Evolutionary conservation across 495 filamentous ascomycete species (phyloP).

Genomic region (Aspergillus mulundensis): DNA sequence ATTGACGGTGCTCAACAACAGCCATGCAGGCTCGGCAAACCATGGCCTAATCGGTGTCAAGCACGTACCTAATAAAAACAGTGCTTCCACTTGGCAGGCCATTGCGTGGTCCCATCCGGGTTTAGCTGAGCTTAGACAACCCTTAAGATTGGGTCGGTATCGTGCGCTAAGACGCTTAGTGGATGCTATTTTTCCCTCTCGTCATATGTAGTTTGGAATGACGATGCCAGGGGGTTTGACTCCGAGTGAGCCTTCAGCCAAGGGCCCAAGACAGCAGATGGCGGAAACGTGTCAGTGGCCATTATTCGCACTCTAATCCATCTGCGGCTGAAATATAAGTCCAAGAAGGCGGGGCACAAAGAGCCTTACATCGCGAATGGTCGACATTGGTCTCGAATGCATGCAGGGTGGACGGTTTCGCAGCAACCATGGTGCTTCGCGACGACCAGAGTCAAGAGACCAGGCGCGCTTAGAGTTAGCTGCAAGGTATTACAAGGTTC

Average conservation of each 20-base stretch:
- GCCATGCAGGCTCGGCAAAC: constrained; percentile 1
- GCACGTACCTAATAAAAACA: constrained; percentile 9
- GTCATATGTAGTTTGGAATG: not conserved
- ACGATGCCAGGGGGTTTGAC: not conserved
- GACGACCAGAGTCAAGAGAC: not conserved
- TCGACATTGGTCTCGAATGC: constrained; percentile 6
- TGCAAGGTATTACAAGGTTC: constrained; percentile 1
- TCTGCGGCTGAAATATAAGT: constrained; percentile 14
- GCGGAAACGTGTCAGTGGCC: not conserved
- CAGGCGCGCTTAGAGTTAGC: not conserved
- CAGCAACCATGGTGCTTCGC: not conserved
- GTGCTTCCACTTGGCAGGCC: not conserved
- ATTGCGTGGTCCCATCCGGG: constrained; percentile 4
- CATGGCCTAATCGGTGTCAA: not conserved
- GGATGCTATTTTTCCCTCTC: constrained; percentile 2
- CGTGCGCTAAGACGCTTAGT: constrained; percentile 5
- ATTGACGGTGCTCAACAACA: not conserved
- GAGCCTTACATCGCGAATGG: constrained; percentile 1
- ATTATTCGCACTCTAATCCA: not conserved
- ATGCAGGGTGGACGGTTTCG: constrained; percentile 8
- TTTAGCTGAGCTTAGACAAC: constrained; percentile 2
- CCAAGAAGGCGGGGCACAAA: constrained; percentile 3
- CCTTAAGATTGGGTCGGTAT: constrained; percentile 5
- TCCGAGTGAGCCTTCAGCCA: not conserved
- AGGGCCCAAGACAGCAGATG: not conserved